phyloP scores from a whole-genome alignment of 2,329 filamentous ascomycete species.

The Teratosphaeria pseudoeucalypti region DNA sequence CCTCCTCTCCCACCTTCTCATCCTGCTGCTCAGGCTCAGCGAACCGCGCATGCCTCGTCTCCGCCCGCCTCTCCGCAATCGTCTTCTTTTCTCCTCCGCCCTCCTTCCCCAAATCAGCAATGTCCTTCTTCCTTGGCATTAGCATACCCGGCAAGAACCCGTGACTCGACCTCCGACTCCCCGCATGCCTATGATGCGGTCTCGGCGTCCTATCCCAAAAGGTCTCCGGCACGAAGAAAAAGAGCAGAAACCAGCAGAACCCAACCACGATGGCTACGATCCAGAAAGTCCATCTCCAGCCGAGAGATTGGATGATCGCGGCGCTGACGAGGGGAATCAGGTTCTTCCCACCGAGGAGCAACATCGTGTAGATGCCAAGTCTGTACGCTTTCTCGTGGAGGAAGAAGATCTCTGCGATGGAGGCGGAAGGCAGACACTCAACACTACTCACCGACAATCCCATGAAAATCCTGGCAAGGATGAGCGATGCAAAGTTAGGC shows the following conservation, averaged over 20 bases:
- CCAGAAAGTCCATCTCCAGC: conserved; percentile 57
- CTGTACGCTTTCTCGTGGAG: conserved; percentile 88
- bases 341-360: conserved; percentile 77
- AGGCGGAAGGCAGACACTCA: conserved; percentile 85
- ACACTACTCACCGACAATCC: conserved; percentile 82
- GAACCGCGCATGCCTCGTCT: conserved; percentile 12
- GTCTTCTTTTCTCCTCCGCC: conserved; percentile 3
- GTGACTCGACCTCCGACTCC: conserved; percentile 15
- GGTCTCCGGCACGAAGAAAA: conserved; percentile 87
- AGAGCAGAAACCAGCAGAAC: conserved; percentile 60
- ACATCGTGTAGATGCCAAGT: conserved; percentile 82
- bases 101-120: neutral
- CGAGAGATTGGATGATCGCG: conserved; percentile 63
- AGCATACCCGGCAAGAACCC: neutral
- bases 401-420: conserved; percentile 93
- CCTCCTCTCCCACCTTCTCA: conserved; percentile 7
- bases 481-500: conserved; percentile 66
- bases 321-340: conserved; percentile 79
- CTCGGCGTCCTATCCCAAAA: conserved; percentile 83
- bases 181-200: conserved; percentile 28
- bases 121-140: conserved; percentile 4
- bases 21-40: conserved; percentile 13
- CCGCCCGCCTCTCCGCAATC: conserved; percentile 1
- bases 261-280: conserved; percentile 73
- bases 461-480: conserved; percentile 75